Evolutionary conservation across 768 basidiomycete genomes (phyloP).

Genomic region (Termitomyces sp.): DNA sequence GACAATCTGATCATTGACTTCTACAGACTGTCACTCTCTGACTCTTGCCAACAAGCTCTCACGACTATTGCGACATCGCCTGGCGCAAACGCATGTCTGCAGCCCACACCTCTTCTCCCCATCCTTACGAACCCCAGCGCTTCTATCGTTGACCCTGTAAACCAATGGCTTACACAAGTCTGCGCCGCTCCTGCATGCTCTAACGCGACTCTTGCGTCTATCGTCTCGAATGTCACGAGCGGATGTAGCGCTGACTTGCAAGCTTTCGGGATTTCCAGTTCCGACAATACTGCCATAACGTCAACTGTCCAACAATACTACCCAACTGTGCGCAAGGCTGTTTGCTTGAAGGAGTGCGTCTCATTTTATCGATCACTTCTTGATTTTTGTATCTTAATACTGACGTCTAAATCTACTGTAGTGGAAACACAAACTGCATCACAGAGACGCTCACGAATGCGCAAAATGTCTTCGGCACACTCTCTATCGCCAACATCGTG

Average conservation of each 20-base stretch:
- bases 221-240: conserved; percentile 47
- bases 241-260: conserved; percentile 39
- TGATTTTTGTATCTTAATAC: background rate
- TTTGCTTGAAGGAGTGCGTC: conserved; percentile 64
- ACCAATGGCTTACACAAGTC: conserved; percentile 56
- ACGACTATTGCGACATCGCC: conserved; percentile 34
- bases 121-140: conserved; percentile 27
- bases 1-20: background rate
- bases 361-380: background rate
- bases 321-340: conserved; percentile 47
- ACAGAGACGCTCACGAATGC: conserved; percentile 51
- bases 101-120: conserved; percentile 36
- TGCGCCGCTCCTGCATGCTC: conserved; percentile 49
- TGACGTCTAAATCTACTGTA: conserved; percentile 5
- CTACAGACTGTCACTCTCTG: conserved; percentile 28
- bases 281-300: conserved; percentile 17
- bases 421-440: conserved; percentile 42
- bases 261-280: conserved; percentile 19
- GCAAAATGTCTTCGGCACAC: conserved; percentile 32
- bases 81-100: conserved; percentile 45
- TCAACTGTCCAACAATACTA: conserved; percentile 46
- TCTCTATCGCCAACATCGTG: conserved; percentile 27
- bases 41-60: conserved; percentile 43
- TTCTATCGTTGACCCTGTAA: conserved; percentile 38
- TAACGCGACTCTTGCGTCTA: conserved; percentile 50